Evolutionary conservation across 371 early-diverging fungal genomes (phyloP), one percentile per base, ranked within the genome.

Genomic region (Mortierella sp.): DNA sequence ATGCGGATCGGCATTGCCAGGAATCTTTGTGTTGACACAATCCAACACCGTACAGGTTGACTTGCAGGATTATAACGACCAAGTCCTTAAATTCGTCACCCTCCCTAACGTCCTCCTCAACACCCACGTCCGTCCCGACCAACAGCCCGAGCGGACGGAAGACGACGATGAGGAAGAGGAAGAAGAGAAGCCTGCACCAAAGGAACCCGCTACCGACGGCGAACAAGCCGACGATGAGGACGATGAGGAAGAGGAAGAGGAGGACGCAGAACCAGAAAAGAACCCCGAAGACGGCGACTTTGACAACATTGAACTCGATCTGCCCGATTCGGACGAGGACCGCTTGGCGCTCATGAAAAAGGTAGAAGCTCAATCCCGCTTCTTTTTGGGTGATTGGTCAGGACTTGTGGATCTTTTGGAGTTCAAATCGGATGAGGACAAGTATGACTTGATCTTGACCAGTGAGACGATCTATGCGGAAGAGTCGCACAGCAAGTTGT

Each of bases 391-490:
- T 8, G 96, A 95, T 80, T 96, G 96, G 96, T 88, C 90, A n/a
- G 89, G 83, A 38, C 73, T 88, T 47, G 90, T 91, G 57, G 77
- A 77, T 19, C 54, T 83, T 50, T 31, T 82, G 73, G 81, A 63
- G 4, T 79, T 88, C 71, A 72, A 79, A 34, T 72, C 44, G 13
- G 75, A 83, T n/a, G 86, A 89, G 28, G 89, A 93, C 54, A 90
- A 91, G 81, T 98, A 97, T 75, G 96, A 98, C 84, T 77, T 98
- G 79, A 91, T 99, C 63, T 82, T 99, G 52, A 96, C 98, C n/a
- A 96, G 97, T 38, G 99, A 99, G 86, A 98, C 97, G 4, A 96
- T 99, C 52, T 99, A 99, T 88, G 91, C 94, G 26, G 90, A 93
- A 54, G 92, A 95, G 50, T 91, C 94, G 3, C 88, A 92, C 24